A percentile compares a stretch with the other conserved stretches of the same genome.
Conservation (phyloP, 352 stramenopile species). For the Phytophthora idaei region DNA sequence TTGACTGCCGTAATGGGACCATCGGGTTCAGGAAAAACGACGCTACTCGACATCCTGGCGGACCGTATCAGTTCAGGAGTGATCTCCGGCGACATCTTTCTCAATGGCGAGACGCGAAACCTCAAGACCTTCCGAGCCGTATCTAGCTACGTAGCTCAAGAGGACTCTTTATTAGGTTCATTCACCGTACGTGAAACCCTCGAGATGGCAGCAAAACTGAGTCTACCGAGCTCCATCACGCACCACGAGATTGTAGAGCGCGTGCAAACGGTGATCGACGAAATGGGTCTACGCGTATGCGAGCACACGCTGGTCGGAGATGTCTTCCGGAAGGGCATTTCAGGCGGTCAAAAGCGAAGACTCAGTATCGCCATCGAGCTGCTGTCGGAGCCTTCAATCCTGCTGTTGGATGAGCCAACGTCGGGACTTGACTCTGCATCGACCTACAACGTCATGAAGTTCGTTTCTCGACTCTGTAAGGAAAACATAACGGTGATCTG, state of each 20-base stretch:
- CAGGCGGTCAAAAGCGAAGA: slow-evolving; percentile 89
- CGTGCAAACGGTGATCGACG: slow-evolving; percentile 63
- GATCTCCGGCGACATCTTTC: slow-evolving; percentile 44
- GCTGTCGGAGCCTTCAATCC: slow-evolving; percentile 91
- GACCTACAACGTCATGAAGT: slow-evolving; percentile 88
- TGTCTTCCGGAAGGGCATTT: slow-evolving; percentile 86
- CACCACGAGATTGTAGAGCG: slow-evolving; percentile 42
- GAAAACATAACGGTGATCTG: slow-evolving; percentile 81
- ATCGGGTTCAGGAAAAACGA: slow-evolving; percentile 63
- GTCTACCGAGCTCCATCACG: slow-evolving; percentile 42
- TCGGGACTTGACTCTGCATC: slow-evolving; percentile 90
- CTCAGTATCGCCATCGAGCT: slow-evolving; percentile 95
- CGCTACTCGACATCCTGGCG: slow-evolving; percentile 67
- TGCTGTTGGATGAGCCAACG: slow-evolving; percentile 95
- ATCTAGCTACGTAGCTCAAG: slow-evolving; percentile 17
- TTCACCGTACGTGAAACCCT: slow-evolving; percentile 75
- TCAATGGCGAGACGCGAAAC: slow-evolving; percentile 52
- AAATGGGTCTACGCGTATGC: slow-evolving; percentile 66
- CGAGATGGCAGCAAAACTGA: slow-evolving; percentile 61
- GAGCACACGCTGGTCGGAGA: slow-evolving; percentile 72
- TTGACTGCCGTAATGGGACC: slow-evolving; percentile 72
- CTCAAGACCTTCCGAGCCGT: slow-evolving; percentile 44
- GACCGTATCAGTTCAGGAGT: slow-evolving; percentile 43
- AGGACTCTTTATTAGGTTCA: slow-evolving; percentile 53
- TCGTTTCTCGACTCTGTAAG: slow-evolving; percentile 49